Evolutionary conservation across 305 asterid genomes (phyloP).

Genomic region (Fraxinus nigra): DNA sequence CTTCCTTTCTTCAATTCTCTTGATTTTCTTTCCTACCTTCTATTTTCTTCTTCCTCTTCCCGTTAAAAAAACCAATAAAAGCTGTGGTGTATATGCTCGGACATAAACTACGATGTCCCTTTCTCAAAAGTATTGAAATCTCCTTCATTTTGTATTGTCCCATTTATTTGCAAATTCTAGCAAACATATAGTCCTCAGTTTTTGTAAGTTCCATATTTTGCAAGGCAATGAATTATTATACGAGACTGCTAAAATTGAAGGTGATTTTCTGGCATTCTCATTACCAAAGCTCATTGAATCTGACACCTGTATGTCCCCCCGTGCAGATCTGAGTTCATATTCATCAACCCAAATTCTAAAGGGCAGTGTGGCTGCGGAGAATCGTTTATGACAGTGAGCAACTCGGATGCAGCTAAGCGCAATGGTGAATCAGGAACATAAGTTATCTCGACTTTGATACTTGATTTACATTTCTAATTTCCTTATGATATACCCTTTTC

Average conservation of each 20-base stretch:
- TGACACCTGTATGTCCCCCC: slow-evolving; percentile 19
- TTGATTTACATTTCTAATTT: not conserved
- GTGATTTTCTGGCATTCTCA: not conserved
- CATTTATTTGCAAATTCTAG: not conserved
- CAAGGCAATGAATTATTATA: not conserved
- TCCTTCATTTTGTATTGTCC: not conserved
- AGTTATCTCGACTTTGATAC: not conserved
- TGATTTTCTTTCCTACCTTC: not conserved
- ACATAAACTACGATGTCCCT: not conserved
- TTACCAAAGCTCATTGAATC: not conserved
- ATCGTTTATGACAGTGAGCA: slow-evolving; percentile 79
- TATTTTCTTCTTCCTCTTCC: not conserved
- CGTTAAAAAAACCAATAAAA: not conserved
- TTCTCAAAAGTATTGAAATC: not conserved
- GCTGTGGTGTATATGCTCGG: not conserved
- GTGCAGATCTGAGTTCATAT: slow-evolving; percentile 82
- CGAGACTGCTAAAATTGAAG: not conserved
- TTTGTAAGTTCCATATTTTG: not conserved
- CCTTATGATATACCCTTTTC: not conserved
- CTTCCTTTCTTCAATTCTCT: not conserved
- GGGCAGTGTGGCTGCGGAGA: slow-evolving; percentile 98
- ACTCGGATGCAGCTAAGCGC: slow-evolving; percentile 67
- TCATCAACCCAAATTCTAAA: slow-evolving; percentile 77
- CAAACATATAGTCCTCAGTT: not conserved
- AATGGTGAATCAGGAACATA: slow-evolving; percentile 41